Percentiles rank a stretch among this genome's conserved stretches.
phyloP scores from a whole-genome alignment of 768 basidiomycete genomes.

The Paxillus involutus region DNA sequence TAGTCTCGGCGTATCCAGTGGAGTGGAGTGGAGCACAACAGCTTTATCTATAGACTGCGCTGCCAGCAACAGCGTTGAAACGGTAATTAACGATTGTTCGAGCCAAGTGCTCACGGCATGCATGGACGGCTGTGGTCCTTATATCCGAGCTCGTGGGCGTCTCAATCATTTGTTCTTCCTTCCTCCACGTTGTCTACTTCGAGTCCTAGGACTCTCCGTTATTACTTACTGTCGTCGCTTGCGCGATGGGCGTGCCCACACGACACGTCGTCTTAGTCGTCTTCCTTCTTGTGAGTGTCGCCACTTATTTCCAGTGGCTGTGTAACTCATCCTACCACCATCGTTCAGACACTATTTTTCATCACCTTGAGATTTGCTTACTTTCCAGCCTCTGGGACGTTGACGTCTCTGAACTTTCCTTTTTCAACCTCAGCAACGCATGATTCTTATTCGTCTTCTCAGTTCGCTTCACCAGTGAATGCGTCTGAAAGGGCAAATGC shows the following conservation, averaged over 20 bases:
- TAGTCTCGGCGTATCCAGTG: too few relatives aligned
- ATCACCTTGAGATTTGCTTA: conserved; percentile 4
- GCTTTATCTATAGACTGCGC: too few relatives aligned
- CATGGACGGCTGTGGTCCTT: background rate
- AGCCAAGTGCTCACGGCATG: background rate
- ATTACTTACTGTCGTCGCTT: background rate
- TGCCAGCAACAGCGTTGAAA: too few relatives aligned
- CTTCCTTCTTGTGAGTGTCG: conserved; percentile 19
- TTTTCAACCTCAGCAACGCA: background rate
- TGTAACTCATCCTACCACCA: background rate
- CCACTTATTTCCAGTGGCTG: background rate
- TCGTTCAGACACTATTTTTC: conserved; percentile 19
- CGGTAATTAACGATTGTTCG: background rate
- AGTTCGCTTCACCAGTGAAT: background rate
- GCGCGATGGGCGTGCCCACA: conserved; percentile 17
- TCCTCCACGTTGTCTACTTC: too few relatives aligned
- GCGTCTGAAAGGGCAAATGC: conserved; percentile 46
- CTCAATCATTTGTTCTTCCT: background rate
- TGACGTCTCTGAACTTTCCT: background rate
- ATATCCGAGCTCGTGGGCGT: background rate
- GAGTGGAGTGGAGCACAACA: too few relatives aligned
- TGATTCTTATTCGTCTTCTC: background rate
- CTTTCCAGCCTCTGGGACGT: background rate
- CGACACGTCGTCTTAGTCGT: conserved; percentile 19
- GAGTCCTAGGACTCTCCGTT: background rate